Conservation (phyloP, 208 protist genomes). For the Crithidia acanthocephali region DNA sequence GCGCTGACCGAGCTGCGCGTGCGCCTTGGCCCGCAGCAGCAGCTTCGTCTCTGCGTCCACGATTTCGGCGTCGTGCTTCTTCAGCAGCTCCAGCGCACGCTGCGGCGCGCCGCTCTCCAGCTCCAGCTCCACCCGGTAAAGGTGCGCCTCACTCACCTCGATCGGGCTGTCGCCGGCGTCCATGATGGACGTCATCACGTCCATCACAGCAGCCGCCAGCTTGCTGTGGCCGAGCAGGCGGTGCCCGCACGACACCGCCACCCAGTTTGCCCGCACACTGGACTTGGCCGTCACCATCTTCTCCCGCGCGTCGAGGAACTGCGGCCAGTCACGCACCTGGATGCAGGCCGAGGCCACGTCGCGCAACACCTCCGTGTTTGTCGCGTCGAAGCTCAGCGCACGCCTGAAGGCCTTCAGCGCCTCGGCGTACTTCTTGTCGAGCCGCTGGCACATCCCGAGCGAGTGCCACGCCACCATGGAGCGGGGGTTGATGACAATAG, state of each 20-base stretch:
- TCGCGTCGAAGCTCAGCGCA: slow-evolving; percentile 66
- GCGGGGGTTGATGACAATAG: slow-evolving; percentile 52
- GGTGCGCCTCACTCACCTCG: slow-evolving; percentile 77
- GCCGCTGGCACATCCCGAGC: slow-evolving; percentile 91
- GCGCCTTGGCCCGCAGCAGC: slow-evolving; percentile 66
- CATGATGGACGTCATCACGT: slow-evolving; percentile 83
- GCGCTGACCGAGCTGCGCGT: slow-evolving; percentile 77
- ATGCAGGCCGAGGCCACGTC: slow-evolving; percentile 92
- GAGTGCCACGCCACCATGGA: slow-evolving; percentile 95
- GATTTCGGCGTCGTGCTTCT: slow-evolving; percentile 74
- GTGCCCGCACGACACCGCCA: slow-evolving; percentile 83
- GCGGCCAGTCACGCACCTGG: slow-evolving; percentile 92
- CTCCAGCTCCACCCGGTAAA: slow-evolving; percentile 80
- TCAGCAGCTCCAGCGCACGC: slow-evolving; percentile 79
- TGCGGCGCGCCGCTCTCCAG: slow-evolving; percentile 58
- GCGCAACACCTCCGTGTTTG: slow-evolving; percentile 89
- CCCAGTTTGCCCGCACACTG: slow-evolving; percentile 87
- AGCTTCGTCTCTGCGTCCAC: slow-evolving; percentile 64
- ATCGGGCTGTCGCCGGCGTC: slow-evolving; percentile 67
- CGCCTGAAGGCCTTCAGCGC: slow-evolving; percentile 94
- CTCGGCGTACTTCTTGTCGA: slow-evolving; percentile 91
- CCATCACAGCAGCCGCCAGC: slow-evolving; percentile 75
- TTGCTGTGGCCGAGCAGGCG: slow-evolving; percentile 74
- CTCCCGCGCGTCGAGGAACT: slow-evolving; percentile 87
- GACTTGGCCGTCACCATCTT: slow-evolving; percentile 91